Percentiles rank a stretch among this genome's conserved stretches.
Evolutionary conservation across 2,329 filamentous ascomycete genomes (phyloP).

Genomic region (Bipolaris gigantea): DNA sequence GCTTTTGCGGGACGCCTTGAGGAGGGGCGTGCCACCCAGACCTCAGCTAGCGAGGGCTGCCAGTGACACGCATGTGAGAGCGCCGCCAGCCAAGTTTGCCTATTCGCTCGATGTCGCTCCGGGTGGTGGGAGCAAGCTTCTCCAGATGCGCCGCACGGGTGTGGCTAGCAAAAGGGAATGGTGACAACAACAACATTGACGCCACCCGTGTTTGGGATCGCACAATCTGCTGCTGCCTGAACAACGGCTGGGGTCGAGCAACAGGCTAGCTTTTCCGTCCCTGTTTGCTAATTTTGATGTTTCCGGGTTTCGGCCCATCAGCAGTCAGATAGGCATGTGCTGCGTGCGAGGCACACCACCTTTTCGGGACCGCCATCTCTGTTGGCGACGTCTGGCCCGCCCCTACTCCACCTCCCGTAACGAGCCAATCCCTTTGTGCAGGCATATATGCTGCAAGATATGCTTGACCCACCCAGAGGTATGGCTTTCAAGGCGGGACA

Average conservation of each 20-base stretch:
- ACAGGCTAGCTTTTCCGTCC: not conserved
- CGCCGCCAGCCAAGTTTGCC: constrained; percentile 7
- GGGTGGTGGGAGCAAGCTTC: constrained; percentile 27
- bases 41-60: constrained; percentile 11
- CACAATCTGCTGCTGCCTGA: constrained; percentile 23
- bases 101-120: constrained; percentile 24
- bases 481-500: constrained; percentile 19
- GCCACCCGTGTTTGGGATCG: constrained; percentile 35
- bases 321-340: constrained; percentile 23
- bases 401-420: constrained; percentile 14
- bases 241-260: constrained; percentile 8
- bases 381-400: constrained; percentile 23
- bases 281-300: constrained; percentile 15
- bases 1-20: constrained; percentile 14
- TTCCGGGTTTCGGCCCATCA: constrained; percentile 11
- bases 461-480: constrained; percentile 15
- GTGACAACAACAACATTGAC: constrained; percentile 24
- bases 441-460: constrained; percentile 19
- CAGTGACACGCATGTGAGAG: constrained; percentile 32
- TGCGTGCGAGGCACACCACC: constrained; percentile 18
- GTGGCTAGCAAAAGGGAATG: constrained; percentile 31
- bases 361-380: constrained; percentile 8
- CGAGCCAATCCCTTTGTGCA: constrained; percentile 26
- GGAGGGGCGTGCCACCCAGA: constrained; percentile 14
- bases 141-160: constrained; percentile 38